Evolutionary conservation across 1,139 yeast species (phyloP), one percentile per base, ranked within the genome.

Genomic region (Yamadazyma atmosphaerica): DNA sequence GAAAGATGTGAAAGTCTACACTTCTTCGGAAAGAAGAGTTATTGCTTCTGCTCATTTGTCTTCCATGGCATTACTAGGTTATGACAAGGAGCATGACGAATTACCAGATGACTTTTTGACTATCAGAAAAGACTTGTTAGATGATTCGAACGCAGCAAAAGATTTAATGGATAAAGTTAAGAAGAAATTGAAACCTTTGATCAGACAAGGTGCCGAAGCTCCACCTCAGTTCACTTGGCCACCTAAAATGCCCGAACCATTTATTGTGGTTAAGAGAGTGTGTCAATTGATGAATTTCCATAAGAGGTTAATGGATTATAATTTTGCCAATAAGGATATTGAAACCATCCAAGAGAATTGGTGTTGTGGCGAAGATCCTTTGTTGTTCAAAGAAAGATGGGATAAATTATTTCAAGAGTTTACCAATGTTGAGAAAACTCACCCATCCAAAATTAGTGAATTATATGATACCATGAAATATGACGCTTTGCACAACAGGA

Each of bases 161-260:
- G 98, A 89, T 58, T 70, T 89, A 37, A 92, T 90, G 98, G 99
- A 94, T 57, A 87, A 89, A 56, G 99, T 94, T 28, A 94, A 94
- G 63, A 94, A 92, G 79, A 89, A 90, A 69, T 73, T 94, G 56
- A 94, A 94, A 61, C 98, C 98, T 0, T 71, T 94, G 55, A 69
- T 94, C 38, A 79, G 99, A 61, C 92, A 90, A 61, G 98, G 98
- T 2, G 87, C 90, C 41, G 96, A 89, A 53, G 97, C 98, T 0
- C 98, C 98, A n/a, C 89, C 95, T 1, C 97, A 92, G 56, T 94
- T 94, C 61, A 87, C 98, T 0, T 94, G 99, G 99, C 98, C 99
- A 2, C 88, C 94, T 12, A 88, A 89, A 55, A 89, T 92, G 86
- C 98, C 98, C 0, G 95, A 92, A 58, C 99, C 99, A 1, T 90